Percentiles rank a stretch among this genome's conserved stretches.
These are phyloP conservation scores for Bacidia gigantensis DNA, from an alignment of 495 filamentous ascomycete genomes.

Conservation along the genomic window DNA sequence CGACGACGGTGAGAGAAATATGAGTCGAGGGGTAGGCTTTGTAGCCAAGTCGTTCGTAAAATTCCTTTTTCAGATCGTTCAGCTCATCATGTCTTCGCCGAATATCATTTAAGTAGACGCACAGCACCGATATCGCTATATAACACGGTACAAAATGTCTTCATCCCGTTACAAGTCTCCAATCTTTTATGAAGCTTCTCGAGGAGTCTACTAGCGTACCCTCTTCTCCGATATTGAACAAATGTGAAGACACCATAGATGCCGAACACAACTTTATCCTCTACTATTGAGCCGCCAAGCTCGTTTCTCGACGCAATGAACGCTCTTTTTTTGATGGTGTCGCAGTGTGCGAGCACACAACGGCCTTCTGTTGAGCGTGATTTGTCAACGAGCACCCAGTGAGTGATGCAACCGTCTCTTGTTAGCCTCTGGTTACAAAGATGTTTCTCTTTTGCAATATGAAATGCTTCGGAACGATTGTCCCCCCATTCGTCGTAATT, in stretches of 20 bases:
- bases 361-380: slow-evolving; percentile 32
- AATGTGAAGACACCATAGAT: slow-evolving; percentile 80
- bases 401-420: slow-evolving; percentile 58
- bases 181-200: slow-evolving; percentile 38
- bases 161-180: slow-evolving; percentile 33
- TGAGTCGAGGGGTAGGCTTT: slow-evolving; percentile 55
- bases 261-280: slow-evolving; percentile 59
- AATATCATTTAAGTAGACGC: not conserved
- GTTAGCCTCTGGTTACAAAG: slow-evolving; percentile 54
- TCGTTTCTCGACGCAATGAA: slow-evolving; percentile 28
- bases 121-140: slow-evolving; percentile 91
- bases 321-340: slow-evolving; percentile 66
- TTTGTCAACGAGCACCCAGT: slow-evolving; percentile 71
- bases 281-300: slow-evolving; percentile 30
- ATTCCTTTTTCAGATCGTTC: slow-evolving; percentile 27
- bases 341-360: slow-evolving; percentile 64
- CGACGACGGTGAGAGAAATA: slow-evolving; percentile 34
- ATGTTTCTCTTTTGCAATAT: slow-evolving; percentile 39
- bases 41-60: slow-evolving; percentile 78
- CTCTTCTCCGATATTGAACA: slow-evolving; percentile 51
- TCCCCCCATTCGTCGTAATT: not conserved
- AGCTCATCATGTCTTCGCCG: not conserved
- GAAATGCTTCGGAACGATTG: not conserved
- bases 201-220: slow-evolving; percentile 67
- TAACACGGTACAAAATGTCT: slow-evolving; percentile 52